Evolutionary conservation across 768 basidiomycete species (phyloP), one percentile per base, ranked within the genome.

Genomic region (Nidularia pulvinata): DNA sequence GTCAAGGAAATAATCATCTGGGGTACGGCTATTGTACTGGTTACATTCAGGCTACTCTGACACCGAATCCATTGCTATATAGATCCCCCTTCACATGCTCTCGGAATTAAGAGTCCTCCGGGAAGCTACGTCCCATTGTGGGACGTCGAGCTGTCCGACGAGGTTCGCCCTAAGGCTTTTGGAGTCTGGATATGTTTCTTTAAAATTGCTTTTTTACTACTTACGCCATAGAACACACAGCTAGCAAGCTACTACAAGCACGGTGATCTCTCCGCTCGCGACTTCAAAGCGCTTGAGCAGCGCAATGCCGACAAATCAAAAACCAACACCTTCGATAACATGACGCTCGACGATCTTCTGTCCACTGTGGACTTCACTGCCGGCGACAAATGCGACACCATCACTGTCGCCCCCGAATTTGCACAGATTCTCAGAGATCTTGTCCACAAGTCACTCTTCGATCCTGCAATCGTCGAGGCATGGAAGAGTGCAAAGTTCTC

Each of bases 1-100:
- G 65, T 68, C 25, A 62, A 58, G 16, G 59, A 45, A 33, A 55
- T 58, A n/a, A 51, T 68, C 32, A 35, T 68, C 6, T 49, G 61
- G 14, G 64, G 65, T 65, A 19, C 36, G 58, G 51, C 11, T 11
- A 6, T 10, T 6, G 10, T 49, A 7, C 13, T 35, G 10, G 7
- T 32, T 35, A 9, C 22, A 22, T 13, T 34, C 7, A 7, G 9
- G 25, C 10, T 32, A 46, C 9, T 9, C 46, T 39, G 3, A 49
- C 22, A 34, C 47, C 1, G 19, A n/a, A n/a, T n/a, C n/a, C n/a
- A n/a, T n/a, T 32, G 10, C 10, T 7, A 7, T 49, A 45, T 10
- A 46, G 69, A 67, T 42, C 52, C 61, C 7, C 66, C 67, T 6
- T 51, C 58, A 9, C 55, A 59, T 9, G 42, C 48, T 7, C 50